phyloP scores from a whole-genome alignment of 1,284 basidiomycete genomes.

The Amylostereum areolatum region DNA sequence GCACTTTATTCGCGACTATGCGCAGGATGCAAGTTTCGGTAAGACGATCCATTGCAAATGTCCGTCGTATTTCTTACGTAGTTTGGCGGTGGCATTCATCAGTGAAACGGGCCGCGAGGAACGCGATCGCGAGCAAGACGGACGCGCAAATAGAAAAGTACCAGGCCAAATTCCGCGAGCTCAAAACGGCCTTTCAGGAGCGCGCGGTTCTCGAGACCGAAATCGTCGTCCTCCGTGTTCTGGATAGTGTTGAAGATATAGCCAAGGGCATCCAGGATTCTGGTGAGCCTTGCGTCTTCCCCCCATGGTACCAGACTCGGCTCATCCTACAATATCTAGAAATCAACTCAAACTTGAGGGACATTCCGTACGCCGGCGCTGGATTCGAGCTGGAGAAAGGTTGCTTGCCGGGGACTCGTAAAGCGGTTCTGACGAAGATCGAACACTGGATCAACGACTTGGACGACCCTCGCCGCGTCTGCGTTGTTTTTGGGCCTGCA shows the following conservation, averaged over 20 bases:
- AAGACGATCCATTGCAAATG: too few relatives aligned
- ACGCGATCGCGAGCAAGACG: background rate
- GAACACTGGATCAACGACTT: conserved; percentile 14
- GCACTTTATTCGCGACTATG: background rate
- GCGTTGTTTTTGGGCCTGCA: conserved; percentile 3
- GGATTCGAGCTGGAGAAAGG: conserved; percentile 6
- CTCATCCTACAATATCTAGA: conserved; percentile 7
- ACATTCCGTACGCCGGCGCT: conserved; percentile 15
- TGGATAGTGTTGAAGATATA: conserved; percentile 7
- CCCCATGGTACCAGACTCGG: too few relatives aligned
- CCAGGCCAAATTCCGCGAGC: conserved; percentile 6
- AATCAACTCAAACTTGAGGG: conserved; percentile 6
- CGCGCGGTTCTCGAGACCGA: conserved; percentile 2
- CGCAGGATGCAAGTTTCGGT: background rate
- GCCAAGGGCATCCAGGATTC: too few relatives aligned
- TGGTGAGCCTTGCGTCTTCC: too few relatives aligned
- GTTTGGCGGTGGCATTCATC: too few relatives aligned
- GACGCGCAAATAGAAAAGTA: conserved; percentile 2
- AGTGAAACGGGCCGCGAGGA: background rate
- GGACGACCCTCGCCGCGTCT: too few relatives aligned
- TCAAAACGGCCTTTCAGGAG: conserved; percentile 5
- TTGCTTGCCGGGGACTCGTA: conserved; percentile 13
- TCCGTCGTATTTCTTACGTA: too few relatives aligned
- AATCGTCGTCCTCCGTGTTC: conserved; percentile 8
- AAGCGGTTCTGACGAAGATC: conserved; percentile 13